Evolutionary conservation across 1,139 yeast species (phyloP).

Genomic region (Candida pseudoviswanathii): DNA sequence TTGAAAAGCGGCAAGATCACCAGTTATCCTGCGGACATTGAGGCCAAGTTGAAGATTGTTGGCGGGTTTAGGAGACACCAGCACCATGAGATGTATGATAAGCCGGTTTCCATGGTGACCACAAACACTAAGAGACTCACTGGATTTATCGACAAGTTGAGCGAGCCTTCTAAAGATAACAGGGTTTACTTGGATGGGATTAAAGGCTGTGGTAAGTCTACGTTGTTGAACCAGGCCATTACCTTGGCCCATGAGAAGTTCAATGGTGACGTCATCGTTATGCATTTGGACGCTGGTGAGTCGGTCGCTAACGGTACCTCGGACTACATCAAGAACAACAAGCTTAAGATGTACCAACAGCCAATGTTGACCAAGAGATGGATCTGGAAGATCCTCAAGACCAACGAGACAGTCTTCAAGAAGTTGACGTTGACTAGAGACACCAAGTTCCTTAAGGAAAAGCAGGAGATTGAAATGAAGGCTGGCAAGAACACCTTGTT

Average conservation of each 20-base stretch:
- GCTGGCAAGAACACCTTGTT: slow-evolving; percentile 46
- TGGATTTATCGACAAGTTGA: slow-evolving; percentile 29
- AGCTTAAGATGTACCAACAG: slow-evolving; percentile 60
- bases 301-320: slow-evolving; percentile 68
- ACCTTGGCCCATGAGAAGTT: slow-evolving; percentile 52
- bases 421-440: slow-evolving; percentile 53
- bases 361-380: slow-evolving; percentile 76
- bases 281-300: slow-evolving; percentile 69
- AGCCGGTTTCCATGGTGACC: slow-evolving; percentile 58
- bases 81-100: slow-evolving; percentile 60
- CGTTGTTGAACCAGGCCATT: slow-evolving; percentile 71
- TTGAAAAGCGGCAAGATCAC: slow-evolving; percentile 20
- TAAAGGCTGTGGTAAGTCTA: slow-evolving; percentile 80
- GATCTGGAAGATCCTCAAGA: slow-evolving; percentile 56
- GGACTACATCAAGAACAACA: slow-evolving; percentile 62
- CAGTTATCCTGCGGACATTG: slow-evolving; percentile 24
- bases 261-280: slow-evolving; percentile 51
- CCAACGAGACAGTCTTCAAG: slow-evolving; percentile 55
- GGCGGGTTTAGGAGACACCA: slow-evolving; percentile 68
- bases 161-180: slow-evolving; percentile 33
- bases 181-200: slow-evolving; percentile 67
- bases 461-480: slow-evolving; percentile 36
- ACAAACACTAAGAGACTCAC: slow-evolving; percentile 31
- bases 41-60: slow-evolving; percentile 33
- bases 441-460: slow-evolving; percentile 34